Conservation (phyloP, 2,329 filamentous ascomycete genomes). For the Sarocladiaceae sp. region DNA sequence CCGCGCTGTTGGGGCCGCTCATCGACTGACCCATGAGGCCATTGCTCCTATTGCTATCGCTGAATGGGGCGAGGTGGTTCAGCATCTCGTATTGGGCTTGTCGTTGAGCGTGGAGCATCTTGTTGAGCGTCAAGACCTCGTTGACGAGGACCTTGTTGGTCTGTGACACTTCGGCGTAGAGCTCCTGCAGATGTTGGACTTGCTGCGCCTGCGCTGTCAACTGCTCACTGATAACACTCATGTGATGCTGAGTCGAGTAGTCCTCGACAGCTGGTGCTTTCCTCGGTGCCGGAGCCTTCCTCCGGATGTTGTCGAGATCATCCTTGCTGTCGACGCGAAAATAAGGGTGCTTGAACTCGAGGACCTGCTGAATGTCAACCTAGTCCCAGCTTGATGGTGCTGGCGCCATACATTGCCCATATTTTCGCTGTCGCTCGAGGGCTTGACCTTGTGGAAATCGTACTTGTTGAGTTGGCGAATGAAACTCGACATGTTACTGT, state of each 20-base stretch:
- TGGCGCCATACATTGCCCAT: conserved; percentile 28
- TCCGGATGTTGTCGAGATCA: conserved; percentile 89
- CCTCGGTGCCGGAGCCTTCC: conserved; percentile 87
- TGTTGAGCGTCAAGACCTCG: conserved; percentile 55
- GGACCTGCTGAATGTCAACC: conserved; percentile 45
- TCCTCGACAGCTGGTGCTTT: conserved; percentile 65
- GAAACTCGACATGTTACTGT: conserved; percentile 97
- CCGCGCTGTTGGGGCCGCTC: conserved; percentile 22
- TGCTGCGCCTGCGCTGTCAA: conserved; percentile 88
- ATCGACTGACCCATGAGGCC: conserved; percentile 27
- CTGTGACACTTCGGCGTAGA: conserved; percentile 69
- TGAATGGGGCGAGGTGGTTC: conserved; percentile 43
- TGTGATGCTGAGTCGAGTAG: conserved; percentile 76
- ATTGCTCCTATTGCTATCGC: conserved; percentile 12
- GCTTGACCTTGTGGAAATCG: conserved; percentile 94
- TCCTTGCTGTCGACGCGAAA: conserved; percentile 96
- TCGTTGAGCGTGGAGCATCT: conserved; percentile 52
- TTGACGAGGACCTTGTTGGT: conserved; percentile 57
- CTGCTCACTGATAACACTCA: conserved; percentile 82
- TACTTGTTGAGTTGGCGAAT: conserved; percentile 95
- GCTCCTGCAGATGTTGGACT: conserved; percentile 77
- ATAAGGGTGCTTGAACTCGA: conserved; percentile 92
- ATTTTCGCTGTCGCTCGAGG: conserved; percentile 29
- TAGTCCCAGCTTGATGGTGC: background rate
- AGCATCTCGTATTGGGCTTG: conserved; percentile 53